Evolutionary conservation across 495 filamentous ascomycete genomes (phyloP), one percentile per base, ranked within the genome.

Genomic region (Daldinia bambusicola): DNA sequence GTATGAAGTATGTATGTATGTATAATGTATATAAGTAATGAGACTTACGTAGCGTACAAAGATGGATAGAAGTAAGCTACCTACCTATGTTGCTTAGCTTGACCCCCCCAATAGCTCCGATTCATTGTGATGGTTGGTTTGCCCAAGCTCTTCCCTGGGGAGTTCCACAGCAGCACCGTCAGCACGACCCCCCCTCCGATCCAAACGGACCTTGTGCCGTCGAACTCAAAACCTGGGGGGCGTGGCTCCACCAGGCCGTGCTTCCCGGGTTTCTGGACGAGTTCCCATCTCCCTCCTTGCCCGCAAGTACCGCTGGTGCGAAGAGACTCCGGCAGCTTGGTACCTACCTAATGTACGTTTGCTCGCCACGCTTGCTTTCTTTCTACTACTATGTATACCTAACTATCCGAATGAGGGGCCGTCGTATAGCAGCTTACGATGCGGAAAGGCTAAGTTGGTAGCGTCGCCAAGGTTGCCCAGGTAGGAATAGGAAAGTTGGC

Each of bases 161-260:
- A 55, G 67, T 71, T 74, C 55, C 72, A 69, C 68, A 71, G 34
- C 69, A 61, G 36, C 55, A 72, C 26, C 26, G 3, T 26, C 26
- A 36, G 6, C 16, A 50, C 32, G 26, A 37, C 34, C 55, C 9
- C 18, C 30, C 52, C 52, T 63, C 52, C 63, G 66, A 66, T 55
- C 66, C 61, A 69, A 68, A 66, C 66, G 70, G 70, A 63, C 70
- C 50, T 32, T 50, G 45, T 61, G 57, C 70, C 70, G 66, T 69
- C 62, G 36, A 72, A 73, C 61, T 60, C 48, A 66, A 73, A 69
- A 69, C 30, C 65, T 57, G 60, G 70, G 70, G 70, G 57, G 40
- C 13, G 30, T 14, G 38, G 38, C 41, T 66, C 63, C 68, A 66
- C 63, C 38, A 59, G 34, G 7, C 51, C 50, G 55, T 32, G 22